Base-by-base conservation (phyloP, 371 early-diverging fungal genomes). In the Mortierella sp. region DNA sequence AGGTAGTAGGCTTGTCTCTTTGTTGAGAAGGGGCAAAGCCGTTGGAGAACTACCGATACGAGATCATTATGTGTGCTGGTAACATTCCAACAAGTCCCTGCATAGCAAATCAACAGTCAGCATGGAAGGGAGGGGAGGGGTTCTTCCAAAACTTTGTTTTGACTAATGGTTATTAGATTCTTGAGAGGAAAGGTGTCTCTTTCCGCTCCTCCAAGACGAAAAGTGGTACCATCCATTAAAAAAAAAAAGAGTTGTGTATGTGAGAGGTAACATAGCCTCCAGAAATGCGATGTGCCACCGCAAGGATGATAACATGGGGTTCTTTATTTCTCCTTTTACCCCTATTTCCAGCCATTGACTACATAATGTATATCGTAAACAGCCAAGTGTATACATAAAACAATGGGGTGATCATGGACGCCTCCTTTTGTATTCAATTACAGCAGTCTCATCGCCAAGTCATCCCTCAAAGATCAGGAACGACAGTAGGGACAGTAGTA, bases 371-470 rank as follows among this genome's bases (percentile, higher is more conserved):
- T 53, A 54, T 42, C n/a, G 32, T 45, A 34, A 56, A 53, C 37
- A 29, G 8, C 23, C 29, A n/a, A 49, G 35, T 47, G 49, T 19
- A 63, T 28, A 23, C 19, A 61, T 9, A 64, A 64, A 45, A 37
- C 28, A 49, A 62, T 55, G 56, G 69, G 62, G 69, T 69, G 69
- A 62, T 69, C 62, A 62, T 69, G 47, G n/a, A n/a, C n/a, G 29
- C 54, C 55, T 60, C 61, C 61, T 42, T 60, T 60, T 42, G 8
- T 57, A 57, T 57, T 53, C 22, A 26, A 53, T 53, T 26, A 53
- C 53, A 53, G 53, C 22, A 26, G 28, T 28, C 53, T 53, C 53
- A 17, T 47, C 53, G 28, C 28, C 53, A 26, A 53, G 53, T 53
- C 53, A 53, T 53, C 6, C 53, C 28, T 53, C 28, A 2, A 53